Conservation (phyloP, 2,329 filamentous ascomycete species). For the Chrysosporium keratinophilum region DNA sequence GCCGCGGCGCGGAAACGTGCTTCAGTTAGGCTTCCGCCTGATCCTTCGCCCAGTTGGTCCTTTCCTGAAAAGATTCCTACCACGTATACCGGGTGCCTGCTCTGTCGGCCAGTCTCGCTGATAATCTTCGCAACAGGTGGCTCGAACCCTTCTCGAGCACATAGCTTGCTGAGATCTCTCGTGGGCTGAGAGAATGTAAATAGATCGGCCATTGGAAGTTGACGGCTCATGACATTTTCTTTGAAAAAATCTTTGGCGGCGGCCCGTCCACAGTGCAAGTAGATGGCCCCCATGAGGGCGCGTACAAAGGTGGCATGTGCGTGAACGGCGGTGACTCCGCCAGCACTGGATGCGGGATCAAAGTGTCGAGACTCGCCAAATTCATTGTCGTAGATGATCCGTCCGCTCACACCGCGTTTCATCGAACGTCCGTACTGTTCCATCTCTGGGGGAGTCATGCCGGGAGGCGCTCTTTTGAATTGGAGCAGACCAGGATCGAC, state of each 20-base stretch:
- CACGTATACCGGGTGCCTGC: constrained; percentile 78
- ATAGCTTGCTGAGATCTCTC: constrained; percentile 71
- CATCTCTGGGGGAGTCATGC: constrained; percentile 30
- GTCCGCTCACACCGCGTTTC: constrained; percentile 61
- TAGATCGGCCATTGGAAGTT: constrained; percentile 62
- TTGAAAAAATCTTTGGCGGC: constrained; percentile 73
- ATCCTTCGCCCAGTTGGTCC: constrained; percentile 88
- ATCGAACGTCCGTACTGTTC: constrained; percentile 29
- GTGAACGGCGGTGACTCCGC: constrained; percentile 41
- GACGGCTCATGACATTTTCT: constrained; percentile 70
- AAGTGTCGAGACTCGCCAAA: constrained; percentile 58
- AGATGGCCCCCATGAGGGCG: constrained; percentile 72
- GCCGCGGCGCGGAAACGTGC: constrained; percentile 72
- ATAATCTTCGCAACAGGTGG: constrained; percentile 74
- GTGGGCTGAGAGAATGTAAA: constrained; percentile 81
- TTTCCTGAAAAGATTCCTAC: constrained; percentile 87
- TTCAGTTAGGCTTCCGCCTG: constrained; percentile 64
- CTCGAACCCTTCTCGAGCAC: constrained; percentile 81
- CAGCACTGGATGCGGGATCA: constrained; percentile 18
- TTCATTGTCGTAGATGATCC: constrained; percentile 70
- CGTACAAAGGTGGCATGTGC: constrained; percentile 70
- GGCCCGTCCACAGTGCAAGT: constrained; percentile 70
- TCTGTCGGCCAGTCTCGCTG: constrained; percentile 78
- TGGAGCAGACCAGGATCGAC: constrained; percentile 88
- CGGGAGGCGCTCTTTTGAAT: constrained; percentile 48